phyloP scores from a whole-genome alignment of 164 flowering plant species.

The Magnolia sinica region DNA sequence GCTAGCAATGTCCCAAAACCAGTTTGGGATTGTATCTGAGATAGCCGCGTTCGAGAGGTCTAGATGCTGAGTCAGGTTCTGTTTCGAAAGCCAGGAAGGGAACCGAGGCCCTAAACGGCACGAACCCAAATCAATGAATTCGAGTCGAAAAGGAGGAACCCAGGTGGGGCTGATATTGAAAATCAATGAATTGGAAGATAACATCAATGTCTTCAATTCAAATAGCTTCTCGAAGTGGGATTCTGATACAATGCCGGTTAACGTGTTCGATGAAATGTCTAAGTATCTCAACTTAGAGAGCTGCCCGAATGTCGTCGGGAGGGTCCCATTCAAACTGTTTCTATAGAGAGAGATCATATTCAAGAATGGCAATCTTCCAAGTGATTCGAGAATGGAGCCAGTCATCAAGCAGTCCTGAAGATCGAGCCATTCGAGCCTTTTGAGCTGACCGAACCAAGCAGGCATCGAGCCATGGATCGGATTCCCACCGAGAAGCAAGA shows the following conservation, averaged over 20 bases:
- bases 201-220: neutral
- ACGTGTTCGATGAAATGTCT: conserved; percentile 2
- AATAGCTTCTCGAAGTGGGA: neutral
- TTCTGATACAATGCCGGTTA: conserved; percentile 21
- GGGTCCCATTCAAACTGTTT: neutral
- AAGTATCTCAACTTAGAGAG: conserved; percentile 11
- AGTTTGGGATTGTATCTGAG: conserved; percentile 7
- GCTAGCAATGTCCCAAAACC: conserved; percentile 9
- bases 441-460: neutral
- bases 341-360: neutral
- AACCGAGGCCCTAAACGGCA: conserved; percentile 12
- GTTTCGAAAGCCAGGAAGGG: conserved; percentile 17
- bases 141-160: conserved; percentile 16
- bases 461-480: no score
- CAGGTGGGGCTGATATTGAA: neutral
- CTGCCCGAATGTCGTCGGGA: conserved; percentile 15
- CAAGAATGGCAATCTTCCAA: neutral
- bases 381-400: neutral
- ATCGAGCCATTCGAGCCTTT: neutral
- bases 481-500: neutral
- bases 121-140: neutral
- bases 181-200: neutral
- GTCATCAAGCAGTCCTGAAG: neutral
- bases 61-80: neutral
- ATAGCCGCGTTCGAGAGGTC: conserved; percentile 5